phyloP scores from a whole-genome alignment of 2,329 filamentous ascomycete genomes.

The Diaporthe sp. region DNA sequence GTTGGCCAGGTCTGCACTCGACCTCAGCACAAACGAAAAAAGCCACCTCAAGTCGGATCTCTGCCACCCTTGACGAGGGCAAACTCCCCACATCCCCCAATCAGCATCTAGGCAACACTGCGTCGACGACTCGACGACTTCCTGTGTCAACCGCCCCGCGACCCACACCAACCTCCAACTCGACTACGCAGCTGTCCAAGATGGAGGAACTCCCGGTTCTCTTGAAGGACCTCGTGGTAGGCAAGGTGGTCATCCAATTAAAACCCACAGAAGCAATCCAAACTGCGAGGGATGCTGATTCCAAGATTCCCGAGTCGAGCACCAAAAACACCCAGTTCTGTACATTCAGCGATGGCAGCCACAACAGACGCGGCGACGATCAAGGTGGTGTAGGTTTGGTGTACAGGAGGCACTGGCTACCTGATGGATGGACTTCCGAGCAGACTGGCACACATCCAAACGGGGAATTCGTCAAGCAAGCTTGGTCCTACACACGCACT shows the following conservation, averaged over 20 bases:
- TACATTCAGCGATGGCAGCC: background rate
- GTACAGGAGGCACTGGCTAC: background rate
- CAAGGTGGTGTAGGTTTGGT: background rate
- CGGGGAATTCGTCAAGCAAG: background rate
- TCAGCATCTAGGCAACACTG: too few species aligned
- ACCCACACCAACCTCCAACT: background rate
- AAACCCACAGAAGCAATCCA: background rate
- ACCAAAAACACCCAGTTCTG: background rate
- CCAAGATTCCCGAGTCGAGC: background rate
- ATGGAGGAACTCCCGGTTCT: background rate
- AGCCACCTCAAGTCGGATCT: too few species aligned
- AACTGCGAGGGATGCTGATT: background rate
- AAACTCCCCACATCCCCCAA: too few species aligned
- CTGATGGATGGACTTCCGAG: background rate
- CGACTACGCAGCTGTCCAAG: background rate
- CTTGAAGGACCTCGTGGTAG: background rate
- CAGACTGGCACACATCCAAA: background rate
- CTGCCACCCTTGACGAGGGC: too few species aligned
- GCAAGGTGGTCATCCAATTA: background rate
- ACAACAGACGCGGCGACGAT: accelerated
- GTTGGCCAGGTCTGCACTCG: too few species aligned
- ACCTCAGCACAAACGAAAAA: too few species aligned
- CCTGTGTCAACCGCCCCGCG: too few species aligned
- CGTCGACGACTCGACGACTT: too few species aligned
- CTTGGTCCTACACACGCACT: background rate